Evolutionary conservation across 148 eudicot species (phyloP), one percentile per base, ranked within the genome.

Genomic region (Simmondsia chinensis): DNA sequence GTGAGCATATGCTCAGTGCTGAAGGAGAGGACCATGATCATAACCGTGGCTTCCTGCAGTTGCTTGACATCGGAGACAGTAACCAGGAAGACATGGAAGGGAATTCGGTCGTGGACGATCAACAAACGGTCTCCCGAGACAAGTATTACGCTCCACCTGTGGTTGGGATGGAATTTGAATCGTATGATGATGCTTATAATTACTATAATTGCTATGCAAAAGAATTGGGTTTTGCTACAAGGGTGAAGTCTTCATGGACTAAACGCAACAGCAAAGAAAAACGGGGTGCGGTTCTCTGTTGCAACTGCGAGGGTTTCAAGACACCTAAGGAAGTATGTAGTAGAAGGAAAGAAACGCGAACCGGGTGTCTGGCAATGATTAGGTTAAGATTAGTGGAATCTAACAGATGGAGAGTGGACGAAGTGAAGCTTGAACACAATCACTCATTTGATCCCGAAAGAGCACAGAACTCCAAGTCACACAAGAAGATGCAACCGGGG

Each of bases 241-340:
- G 94, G 70, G 87, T 80, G 14, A 83, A 83, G 54, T 79, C 87
- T n/a, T 83, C 84, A 16, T 82, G 93, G 94, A 80, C 85, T 27
- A 75, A 81, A 46, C 75, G 87, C 17, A 68, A 82, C 62, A 75
- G 89, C 64, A 86, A 82, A 49, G 91, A 79, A 64, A 79, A 78
- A 52, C 73, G 83, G 11, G 78, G 89, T 41, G 87, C 93, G 32
- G 86, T 82, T 22, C 77, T 82, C 47, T 73, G 93, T 63, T 87
- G 93, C 70, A 87, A 79, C 43, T 78, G 87, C 47, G 87, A 87
- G 66, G 96, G 93, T 52, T 87, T 87, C 60, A 87, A 82, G 36
- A 73, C 72, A 9, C 39, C 63, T 36, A 87, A 82, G 57, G 93
- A 87, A 58, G 75, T 73, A 22, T 50, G 69, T 33, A 69, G 38